Evolutionary conservation across 352 stramenopile species (phyloP).

Genomic region (Blastocystis sp.): DNA sequence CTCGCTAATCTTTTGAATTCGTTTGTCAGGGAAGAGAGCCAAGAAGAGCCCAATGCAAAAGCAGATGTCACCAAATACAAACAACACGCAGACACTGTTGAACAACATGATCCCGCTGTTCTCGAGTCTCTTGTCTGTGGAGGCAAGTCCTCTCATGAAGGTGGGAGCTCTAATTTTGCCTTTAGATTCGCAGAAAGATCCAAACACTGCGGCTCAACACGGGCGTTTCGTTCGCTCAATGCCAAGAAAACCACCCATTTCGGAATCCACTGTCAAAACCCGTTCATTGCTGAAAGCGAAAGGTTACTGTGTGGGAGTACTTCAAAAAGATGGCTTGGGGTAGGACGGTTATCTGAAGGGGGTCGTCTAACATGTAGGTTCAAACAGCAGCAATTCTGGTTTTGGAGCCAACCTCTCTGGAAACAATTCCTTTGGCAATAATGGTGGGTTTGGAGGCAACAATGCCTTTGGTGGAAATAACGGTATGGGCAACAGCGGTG

Average conservation of each 20-base stretch:
- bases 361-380: background rate
- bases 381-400: background rate
- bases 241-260: background rate
- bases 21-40: background rate
- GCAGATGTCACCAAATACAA: constrained; percentile 40
- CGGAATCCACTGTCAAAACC: background rate
- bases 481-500: background rate
- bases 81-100: constrained; percentile 15
- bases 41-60: background rate
- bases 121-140: background rate
- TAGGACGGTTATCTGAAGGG: background rate
- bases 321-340: background rate
- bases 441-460: background rate
- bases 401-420: background rate
- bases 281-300: background rate
- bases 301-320: background rate
- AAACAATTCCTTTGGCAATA: too few relatives aligned
- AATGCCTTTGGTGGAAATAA: constrained; percentile 11
- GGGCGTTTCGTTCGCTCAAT: too few relatives aligned
- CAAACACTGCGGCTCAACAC: too few relatives aligned
- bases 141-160: constrained; percentile 17
- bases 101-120: background rate
- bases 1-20: constrained; percentile 11
- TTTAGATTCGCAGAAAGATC: too few relatives aligned
- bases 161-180: background rate